These are phyloP conservation scores for Pleodorina starrii DNA, from an alignment of 139 green algal species.

Conservation along the genomic window DNA sequence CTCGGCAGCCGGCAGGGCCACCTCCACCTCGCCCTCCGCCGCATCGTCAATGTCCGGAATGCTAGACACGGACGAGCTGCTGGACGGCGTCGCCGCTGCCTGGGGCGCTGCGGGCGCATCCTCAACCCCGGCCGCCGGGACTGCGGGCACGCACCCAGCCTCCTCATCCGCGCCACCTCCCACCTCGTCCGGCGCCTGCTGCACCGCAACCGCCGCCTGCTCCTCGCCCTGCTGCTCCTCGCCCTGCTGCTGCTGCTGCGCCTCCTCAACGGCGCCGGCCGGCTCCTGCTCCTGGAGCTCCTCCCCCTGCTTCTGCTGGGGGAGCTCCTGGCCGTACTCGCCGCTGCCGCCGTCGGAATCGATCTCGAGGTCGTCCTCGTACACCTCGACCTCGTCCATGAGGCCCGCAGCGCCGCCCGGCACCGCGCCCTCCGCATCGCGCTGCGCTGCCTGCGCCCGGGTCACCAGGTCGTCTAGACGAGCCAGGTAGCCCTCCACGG, in stretches of 20 bases:
- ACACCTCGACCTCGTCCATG: slow-evolving; percentile 35
- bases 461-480: slow-evolving; percentile 28
- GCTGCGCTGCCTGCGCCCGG: slow-evolving; percentile 31
- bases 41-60: not conserved
- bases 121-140: not conserved
- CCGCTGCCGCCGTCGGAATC: not conserved
- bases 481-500: slow-evolving; percentile 47
- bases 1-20: no score
- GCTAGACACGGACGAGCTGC: not conserved
- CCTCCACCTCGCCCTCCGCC: no score
- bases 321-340: not conserved
- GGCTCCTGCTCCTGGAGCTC: not conserved
- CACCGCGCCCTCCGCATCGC: slow-evolving; percentile 13
- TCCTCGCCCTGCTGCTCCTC: not conserved
- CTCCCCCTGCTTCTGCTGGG: not conserved
- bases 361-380: not conserved
- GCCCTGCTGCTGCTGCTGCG: not conserved
- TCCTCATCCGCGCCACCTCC: not conserved
- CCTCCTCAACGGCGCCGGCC: no score
- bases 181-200: not conserved
- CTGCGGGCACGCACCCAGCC: not conserved
- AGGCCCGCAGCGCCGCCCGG: slow-evolving; percentile 11
- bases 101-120: no score
- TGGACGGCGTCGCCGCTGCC: not conserved
- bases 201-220: not conserved